phyloP scores from a whole-genome alignment of 1,284 basidiomycete genomes.

The Schizophyllum commune region DNA sequence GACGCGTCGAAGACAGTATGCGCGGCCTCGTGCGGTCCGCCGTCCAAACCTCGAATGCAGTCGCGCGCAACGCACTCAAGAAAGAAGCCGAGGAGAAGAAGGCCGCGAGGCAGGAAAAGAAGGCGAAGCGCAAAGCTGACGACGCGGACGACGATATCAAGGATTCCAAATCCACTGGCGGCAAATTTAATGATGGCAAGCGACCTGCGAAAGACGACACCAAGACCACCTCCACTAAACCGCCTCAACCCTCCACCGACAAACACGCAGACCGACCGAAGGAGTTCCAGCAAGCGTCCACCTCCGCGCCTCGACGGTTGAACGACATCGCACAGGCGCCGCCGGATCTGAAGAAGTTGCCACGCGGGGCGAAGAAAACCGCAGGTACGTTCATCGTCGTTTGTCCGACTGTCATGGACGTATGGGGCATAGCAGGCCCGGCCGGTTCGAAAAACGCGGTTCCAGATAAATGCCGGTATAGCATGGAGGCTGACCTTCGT shows the following conservation, averaged over 20 bases:
- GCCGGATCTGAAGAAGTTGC: constrained; percentile 35
- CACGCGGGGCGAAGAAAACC: constrained; percentile 13
- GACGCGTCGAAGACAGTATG: constrained; percentile 67
- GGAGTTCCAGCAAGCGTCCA: constrained; percentile 47
- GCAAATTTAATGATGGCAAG: no score
- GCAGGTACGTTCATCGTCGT: not conserved
- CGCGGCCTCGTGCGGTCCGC: constrained; percentile 54
- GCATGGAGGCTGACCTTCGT: no score
- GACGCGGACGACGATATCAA: constrained; percentile 11
- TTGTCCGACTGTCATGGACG: constrained; percentile 12
- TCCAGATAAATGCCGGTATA: no score
- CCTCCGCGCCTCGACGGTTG: constrained; percentile 55
- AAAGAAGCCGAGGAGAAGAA: constrained; percentile 29
- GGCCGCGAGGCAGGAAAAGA: constrained; percentile 17
- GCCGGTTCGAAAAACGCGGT: no score
- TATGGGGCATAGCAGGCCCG: no score
- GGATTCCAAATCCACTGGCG: no score
- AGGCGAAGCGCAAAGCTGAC: constrained; percentile 11
- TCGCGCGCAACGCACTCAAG: constrained; percentile 38
- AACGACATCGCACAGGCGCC: constrained; percentile 67
- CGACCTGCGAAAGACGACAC: no score
- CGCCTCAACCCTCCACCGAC: constrained; percentile 5
- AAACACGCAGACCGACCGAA: constrained; percentile 26
- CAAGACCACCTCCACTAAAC: no score
- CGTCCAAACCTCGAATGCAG: constrained; percentile 47